Evolutionary conservation across 805 yeast species (phyloP).

Genomic region (Ogataea haglerorum): DNA sequence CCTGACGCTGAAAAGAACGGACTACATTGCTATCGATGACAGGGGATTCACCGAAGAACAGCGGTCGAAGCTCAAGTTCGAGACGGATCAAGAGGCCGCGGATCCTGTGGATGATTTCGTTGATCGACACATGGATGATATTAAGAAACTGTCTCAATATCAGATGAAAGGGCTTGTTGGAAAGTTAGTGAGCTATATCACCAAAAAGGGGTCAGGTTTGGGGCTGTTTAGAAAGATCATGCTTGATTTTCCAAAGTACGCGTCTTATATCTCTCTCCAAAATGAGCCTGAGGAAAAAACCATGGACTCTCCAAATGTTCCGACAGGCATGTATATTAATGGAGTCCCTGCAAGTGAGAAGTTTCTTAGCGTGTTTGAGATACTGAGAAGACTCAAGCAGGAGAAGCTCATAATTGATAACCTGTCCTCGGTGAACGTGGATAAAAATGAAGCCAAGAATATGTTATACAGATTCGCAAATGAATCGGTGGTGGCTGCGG

Average conservation of each 20-base stretch:
- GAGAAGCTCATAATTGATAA: conserved; percentile 29
- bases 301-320: conserved; percentile 10
- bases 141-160: conserved; percentile 30
- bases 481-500: conserved; percentile 3
- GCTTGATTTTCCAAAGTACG: conserved; percentile 54
- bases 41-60: conserved; percentile 37
- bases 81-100: conserved; percentile 1
- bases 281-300: conserved; percentile 9
- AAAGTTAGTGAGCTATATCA: conserved; percentile 40
- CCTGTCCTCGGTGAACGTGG: conserved; percentile 33
- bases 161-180: conserved; percentile 38
- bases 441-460: conserved; percentile 32
- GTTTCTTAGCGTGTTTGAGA: conserved; percentile 40
- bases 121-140: conserved; percentile 27
- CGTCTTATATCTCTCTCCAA: conserved; percentile 36
- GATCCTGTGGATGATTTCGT: conserved; percentile 13
- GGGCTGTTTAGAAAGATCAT: conserved; percentile 39
- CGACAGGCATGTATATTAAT: conserved; percentile 59
- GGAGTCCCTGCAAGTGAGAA: conserved; percentile 57
- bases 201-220: conserved; percentile 31
- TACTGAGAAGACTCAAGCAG: conserved; percentile 38
- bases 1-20: conserved; percentile 60
- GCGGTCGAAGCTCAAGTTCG: conserved; percentile 28
- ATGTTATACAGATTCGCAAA: conserved; percentile 40
- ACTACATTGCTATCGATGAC: conserved; percentile 64